phyloP scores from a whole-genome alignment of 805 yeast genomes.

The Zygoascus bituminiphila region DNA sequence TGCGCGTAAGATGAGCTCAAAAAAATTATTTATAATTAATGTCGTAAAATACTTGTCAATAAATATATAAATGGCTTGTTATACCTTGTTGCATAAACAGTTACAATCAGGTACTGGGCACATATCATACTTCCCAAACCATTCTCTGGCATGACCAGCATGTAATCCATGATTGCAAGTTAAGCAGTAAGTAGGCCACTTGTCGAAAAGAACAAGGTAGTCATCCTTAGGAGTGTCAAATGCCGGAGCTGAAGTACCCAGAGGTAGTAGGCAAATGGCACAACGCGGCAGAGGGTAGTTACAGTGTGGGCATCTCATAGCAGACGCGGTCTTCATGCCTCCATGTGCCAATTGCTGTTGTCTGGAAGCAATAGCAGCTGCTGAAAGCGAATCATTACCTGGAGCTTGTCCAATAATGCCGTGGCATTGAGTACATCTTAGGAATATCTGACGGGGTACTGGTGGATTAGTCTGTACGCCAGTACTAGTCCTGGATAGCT shows the following conservation, averaged over 20 bases:
- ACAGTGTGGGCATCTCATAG: slow-evolving; percentile 63
- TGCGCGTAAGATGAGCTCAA: too few species aligned
- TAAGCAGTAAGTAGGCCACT: slow-evolving; percentile 89
- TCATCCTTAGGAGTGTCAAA: not conserved
- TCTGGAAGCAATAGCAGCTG: not conserved
- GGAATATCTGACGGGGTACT: slow-evolving; percentile 63
- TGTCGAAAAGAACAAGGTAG: slow-evolving; percentile 37
- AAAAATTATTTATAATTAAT: too few species aligned
- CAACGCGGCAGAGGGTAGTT: slow-evolving; percentile 84
- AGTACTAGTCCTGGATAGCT: slow-evolving; percentile 44
- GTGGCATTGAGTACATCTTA: slow-evolving; percentile 79
- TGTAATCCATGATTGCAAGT: slow-evolving; percentile 92
- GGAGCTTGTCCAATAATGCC: slow-evolving; percentile 19
- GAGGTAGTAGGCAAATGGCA: slow-evolving; percentile 73
- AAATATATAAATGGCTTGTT: not conserved
- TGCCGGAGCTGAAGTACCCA: slow-evolving; percentile 40
- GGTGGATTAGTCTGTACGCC: slow-evolving; percentile 43
- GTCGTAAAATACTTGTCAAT: not conserved
- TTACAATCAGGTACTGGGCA: slow-evolving; percentile 94
- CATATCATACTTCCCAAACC: slow-evolving; percentile 80
- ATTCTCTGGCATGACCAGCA: slow-evolving; percentile 90
- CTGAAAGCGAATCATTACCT: not conserved
- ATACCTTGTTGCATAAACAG: slow-evolving; percentile 57
- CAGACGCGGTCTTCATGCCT: not conserved
- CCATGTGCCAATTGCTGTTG: not conserved